Base-by-base conservation (phyloP, 768 basidiomycete genomes). In the Leccinum imitatum region DNA sequence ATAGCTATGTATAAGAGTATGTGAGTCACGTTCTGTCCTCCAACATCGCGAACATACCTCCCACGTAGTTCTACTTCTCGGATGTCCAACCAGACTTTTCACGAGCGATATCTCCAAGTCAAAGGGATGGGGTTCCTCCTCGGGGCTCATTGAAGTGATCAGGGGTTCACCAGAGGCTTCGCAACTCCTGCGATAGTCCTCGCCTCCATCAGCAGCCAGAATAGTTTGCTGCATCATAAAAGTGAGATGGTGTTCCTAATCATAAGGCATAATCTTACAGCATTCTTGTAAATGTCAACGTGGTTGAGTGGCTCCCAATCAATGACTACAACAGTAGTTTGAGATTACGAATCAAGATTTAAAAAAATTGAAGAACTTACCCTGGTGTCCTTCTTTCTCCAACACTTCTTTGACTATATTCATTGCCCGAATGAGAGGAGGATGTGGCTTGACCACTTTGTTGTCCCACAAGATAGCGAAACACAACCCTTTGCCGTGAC, bases 401-500 rank as follows among this genome's bases (percentile, higher is more conserved):
- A 94, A 70, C 0, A 87, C 89, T 3, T 76, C 70, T 72, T 85
- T 87, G 3, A 81, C 78, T 53, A 80, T 75, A 63, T 85, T 77
- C 62, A 94, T 69, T 0, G 84, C 90, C 44, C 91, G 76, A 8
- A 68, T 65, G 25, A 91, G 73, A 0, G 91, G 91, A 5, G 90
- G 89, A 63, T 86, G 82, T 0, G 90, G 89, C 14, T 73, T 72
- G 19, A 84, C 71, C 8, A 80, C 56, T 6, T 82, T 84, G 66
- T 91, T 85, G 63, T 91, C 80, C 85, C 85, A 87, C 71, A 90
- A 73, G 58, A 92, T 79, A 1, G 73, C 84, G 68, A 86, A 84
- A 63, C 87, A 84, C 35, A 85, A 65, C 30, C 67, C 59, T 61
- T 79, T 76, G 13, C 83, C 84, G 6, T 74, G 70, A 14, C 85